Percentiles rank a stretch among this genome's conserved stretches.
Conservation (phyloP, 2,329 filamentous ascomycete species). For the Cordyceps fumosorosea region DNA sequence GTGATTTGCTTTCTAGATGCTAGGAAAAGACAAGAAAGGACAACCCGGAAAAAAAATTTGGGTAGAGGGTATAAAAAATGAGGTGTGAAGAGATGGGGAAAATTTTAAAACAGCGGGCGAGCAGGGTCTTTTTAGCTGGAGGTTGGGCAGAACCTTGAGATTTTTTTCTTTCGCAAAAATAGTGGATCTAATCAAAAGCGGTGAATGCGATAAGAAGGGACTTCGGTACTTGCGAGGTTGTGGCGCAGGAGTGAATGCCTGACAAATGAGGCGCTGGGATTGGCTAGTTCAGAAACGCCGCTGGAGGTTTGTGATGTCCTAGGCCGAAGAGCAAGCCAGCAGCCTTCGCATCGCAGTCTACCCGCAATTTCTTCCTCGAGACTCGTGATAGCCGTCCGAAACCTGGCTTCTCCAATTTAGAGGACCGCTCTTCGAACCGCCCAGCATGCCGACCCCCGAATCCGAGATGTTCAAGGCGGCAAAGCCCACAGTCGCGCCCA, state of each 20-base stretch:
- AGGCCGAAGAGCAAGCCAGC: slow-evolving; percentile 5
- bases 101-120: slow-evolving; percentile 15
- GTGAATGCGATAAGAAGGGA: slow-evolving; percentile 23
- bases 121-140: slow-evolving; percentile 20
- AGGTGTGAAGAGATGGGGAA: slow-evolving; percentile 14
- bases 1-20: slow-evolving; percentile 14
- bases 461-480: slow-evolving; percentile 74
- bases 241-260: slow-evolving; percentile 19
- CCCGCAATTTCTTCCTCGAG: neutral
- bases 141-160: slow-evolving; percentile 18
- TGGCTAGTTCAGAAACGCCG: slow-evolving; percentile 3
- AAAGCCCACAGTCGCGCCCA: slow-evolving; percentile 75
- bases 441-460: slow-evolving; percentile 71
- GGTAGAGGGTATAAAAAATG: slow-evolving; percentile 13
- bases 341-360: neutral
- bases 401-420: neutral
- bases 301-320: slow-evolving; percentile 12
- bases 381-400: slow-evolving; percentile 5
- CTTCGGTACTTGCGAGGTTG: slow-evolving; percentile 4
- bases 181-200: slow-evolving; percentile 29
- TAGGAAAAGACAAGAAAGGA: slow-evolving; percentile 13
- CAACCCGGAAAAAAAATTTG: slow-evolving; percentile 16
- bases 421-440: neutral
- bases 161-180: slow-evolving; percentile 29
- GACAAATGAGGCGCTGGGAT: slow-evolving; percentile 7